Base-by-base conservation (phyloP, 2,329 filamentous ascomycete species). In the Fusarium buxicola region DNA sequence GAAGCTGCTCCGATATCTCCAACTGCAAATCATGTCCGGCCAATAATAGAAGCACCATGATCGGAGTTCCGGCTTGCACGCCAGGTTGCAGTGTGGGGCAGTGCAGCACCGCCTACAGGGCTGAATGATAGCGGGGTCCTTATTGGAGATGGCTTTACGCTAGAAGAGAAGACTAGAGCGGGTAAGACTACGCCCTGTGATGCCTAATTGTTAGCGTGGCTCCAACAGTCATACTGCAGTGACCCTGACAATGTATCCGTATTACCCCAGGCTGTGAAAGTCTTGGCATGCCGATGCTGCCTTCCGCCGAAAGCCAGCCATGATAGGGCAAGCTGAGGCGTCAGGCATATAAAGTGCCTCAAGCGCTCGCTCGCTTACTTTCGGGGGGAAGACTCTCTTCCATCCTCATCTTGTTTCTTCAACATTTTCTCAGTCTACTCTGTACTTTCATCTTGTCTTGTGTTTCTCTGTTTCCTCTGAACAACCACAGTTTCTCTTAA, bases 221-320 rank as follows among this genome's bases (percentile, higher is more conserved):
- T 10, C 24, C 24, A 43, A 24, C 40, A 43, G 24, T 28, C 25
- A 30, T 12, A 25, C 24, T 30, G 25, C 25, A n/a, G 28, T 31
- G 9, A 31, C 6, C 21, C 6, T 21, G 21, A 21, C 21, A 21
- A 21, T 21, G 21, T 21, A 21, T 6, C 21, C 21, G 21, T n/a
- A n/a, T n/a, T 11, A 15, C 13, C 12, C n/a, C 24, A 28, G 12
- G 15, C 40, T 24, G 25, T 30, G 27, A 21, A 21, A 21, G 30
- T n/a, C 18, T 51, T 51, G 48, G 38, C 34, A 41, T 39, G 50
- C 40, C 50, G 50, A 41, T 66, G 63, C 63, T 66, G 63, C 63
- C 63, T 65, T 58, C 49, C 7, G 31, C 50, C 40, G 31, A n/a
- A n/a, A n/a, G n/a, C n/a, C n/a, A n/a, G 18, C 16, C n/a, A 31